Percentiles rank a stretch among this genome's conserved stretches.
These are phyloP conservation scores for Pseudozyma flocculosa DNA, from an alignment of 1,284 basidiomycete genomes.

Conservation along the genomic window DNA sequence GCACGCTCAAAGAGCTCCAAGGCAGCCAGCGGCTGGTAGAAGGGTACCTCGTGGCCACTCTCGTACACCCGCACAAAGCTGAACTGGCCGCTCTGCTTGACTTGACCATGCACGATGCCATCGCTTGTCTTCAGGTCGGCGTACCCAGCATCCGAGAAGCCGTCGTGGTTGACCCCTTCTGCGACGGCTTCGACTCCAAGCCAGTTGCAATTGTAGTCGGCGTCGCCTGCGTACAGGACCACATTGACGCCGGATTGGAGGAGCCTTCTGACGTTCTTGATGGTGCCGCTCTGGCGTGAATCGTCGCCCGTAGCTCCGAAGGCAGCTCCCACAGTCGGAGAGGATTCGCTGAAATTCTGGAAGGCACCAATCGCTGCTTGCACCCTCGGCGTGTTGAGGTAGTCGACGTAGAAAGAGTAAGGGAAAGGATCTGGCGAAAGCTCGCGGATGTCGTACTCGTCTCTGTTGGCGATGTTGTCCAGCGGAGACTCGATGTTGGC, in stretches of 20 bases:
- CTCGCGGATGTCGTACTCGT: slow-evolving; percentile 46
- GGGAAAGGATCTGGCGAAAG: slow-evolving; percentile 44
- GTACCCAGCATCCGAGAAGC: slow-evolving; percentile 31
- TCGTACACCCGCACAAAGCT: slow-evolving; percentile 41
- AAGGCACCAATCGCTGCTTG: slow-evolving; percentile 38
- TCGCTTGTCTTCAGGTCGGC: slow-evolving; percentile 17
- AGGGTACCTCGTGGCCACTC: slow-evolving; percentile 42
- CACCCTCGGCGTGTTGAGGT: slow-evolving; percentile 32
- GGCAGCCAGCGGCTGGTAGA: slow-evolving; percentile 40
- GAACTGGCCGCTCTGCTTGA: slow-evolving; percentile 37
- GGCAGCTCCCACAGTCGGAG: slow-evolving; percentile 16
- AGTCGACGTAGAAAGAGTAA: slow-evolving; percentile 34
- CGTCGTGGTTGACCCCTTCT: slow-evolving; percentile 20
- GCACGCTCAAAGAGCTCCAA: slow-evolving; percentile 34
- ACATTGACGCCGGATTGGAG: slow-evolving; percentile 34
- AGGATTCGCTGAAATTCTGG: slow-evolving; percentile 40
- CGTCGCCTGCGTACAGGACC: slow-evolving; percentile 37
- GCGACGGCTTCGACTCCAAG: slow-evolving; percentile 31
- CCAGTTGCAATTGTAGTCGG: slow-evolving; percentile 49
- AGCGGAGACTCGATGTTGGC: slow-evolving; percentile 30
- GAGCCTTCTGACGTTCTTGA: slow-evolving; percentile 26
- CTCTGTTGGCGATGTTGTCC: slow-evolving; percentile 27
- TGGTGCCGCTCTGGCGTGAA: slow-evolving; percentile 24
- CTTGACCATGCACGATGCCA: slow-evolving; percentile 22
- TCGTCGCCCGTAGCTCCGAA: slow-evolving; percentile 39